Conservation (phyloP, 345 rosid genomes). For the Acer campestre region DNA sequence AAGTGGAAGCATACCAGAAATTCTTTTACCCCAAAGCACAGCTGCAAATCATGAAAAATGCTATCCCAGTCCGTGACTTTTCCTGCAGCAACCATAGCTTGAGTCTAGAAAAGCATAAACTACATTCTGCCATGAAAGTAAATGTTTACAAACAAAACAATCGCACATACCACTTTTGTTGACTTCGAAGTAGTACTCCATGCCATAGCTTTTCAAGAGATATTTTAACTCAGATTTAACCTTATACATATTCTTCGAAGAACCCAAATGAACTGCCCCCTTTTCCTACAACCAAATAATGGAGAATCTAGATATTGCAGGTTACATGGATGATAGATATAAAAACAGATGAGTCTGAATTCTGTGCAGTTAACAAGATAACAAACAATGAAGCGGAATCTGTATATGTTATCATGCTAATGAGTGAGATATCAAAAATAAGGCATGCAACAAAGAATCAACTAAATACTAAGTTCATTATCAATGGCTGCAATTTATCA, state of each 20-base stretch:
- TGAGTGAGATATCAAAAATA: background rate
- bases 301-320: slow-evolving; percentile 17
- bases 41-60: slow-evolving; percentile 80
- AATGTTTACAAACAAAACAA: slow-evolving; percentile 23
- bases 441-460: background rate
- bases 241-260: slow-evolving; percentile 55
- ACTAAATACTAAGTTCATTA: background rate
- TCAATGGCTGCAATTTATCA: background rate
- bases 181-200: slow-evolving; percentile 79
- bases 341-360: background rate
- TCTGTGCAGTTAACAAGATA: background rate
- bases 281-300: slow-evolving; percentile 58
- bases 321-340: slow-evolving; percentile 10
- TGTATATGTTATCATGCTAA: background rate
- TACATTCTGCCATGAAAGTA: background rate
- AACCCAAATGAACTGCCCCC: slow-evolving; percentile 69
- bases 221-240: slow-evolving; percentile 72
- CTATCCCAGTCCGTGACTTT: slow-evolving; percentile 61
- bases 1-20: slow-evolving; percentile 65
- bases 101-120: slow-evolving; percentile 29
- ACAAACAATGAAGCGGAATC: background rate
- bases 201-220: slow-evolving; percentile 69
- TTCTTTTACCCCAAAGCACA: slow-evolving; percentile 91
- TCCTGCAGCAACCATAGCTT: slow-evolving; percentile 50
- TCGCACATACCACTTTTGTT: slow-evolving; percentile 43